Conservation (phyloP, 2,329 filamentous ascomycete species). For the Fusarium sp. region DNA sequence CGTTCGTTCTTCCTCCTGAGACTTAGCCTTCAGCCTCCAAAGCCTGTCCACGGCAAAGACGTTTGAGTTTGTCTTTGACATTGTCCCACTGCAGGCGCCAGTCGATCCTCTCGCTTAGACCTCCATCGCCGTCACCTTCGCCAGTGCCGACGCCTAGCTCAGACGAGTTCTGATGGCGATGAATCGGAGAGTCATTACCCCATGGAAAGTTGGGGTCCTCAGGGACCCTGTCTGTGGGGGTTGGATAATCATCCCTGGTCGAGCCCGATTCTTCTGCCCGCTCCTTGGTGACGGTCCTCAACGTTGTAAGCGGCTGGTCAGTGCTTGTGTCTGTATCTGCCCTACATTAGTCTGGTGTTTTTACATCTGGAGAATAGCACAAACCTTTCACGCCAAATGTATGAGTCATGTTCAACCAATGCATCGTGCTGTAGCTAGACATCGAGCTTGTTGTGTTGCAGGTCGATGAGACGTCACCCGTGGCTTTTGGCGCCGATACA, state of each 20-base stretch:
- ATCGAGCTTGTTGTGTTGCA: conserved; percentile 43
- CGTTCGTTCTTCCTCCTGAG: background rate
- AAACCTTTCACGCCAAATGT: conserved; percentile 28
- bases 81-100: conserved; percentile 35
- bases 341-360: conserved; percentile 8
- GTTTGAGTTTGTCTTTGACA: conserved; percentile 26
- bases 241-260: conserved; percentile 25
- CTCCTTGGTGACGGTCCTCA: conserved; percentile 38
- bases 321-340: conserved; percentile 17
- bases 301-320: conserved; percentile 33
- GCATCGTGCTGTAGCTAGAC: conserved; percentile 20
- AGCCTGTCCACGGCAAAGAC: conserved; percentile 23
- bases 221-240: conserved; percentile 41
- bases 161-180: conserved; percentile 52
- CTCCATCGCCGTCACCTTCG: conserved; percentile 17
- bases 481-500: conserved; percentile 16
- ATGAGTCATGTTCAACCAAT: conserved; percentile 37
- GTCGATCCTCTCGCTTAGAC: conserved; percentile 7
- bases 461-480: conserved; percentile 22
- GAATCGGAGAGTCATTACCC: conserved; percentile 53
- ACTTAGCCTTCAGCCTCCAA: conserved; percentile 17
- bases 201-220: conserved; percentile 53
- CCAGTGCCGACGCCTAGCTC: conserved; percentile 42
- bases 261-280: conserved; percentile 11
- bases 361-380: conserved; percentile 7